phyloP scores from a whole-genome alignment of 176 grass and related monocot genomes.

The Bromus sterilis region DNA sequence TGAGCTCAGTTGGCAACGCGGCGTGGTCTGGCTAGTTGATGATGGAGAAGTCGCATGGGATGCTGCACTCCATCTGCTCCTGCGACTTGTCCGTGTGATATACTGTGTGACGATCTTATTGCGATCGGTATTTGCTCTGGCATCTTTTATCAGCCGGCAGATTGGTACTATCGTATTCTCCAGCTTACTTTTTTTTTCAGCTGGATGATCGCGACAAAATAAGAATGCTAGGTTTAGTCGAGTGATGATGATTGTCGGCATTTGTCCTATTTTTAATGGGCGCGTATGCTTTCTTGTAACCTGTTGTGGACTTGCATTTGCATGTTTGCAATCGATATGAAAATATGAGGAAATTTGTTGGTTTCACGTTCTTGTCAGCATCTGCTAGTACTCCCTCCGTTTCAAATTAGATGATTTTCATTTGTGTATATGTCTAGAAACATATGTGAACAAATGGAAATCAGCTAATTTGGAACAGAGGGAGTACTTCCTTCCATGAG shows the following conservation, averaged over 20 bases:
- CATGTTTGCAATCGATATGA: slow-evolving; percentile 30
- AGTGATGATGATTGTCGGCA: slow-evolving; percentile 30
- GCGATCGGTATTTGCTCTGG: slow-evolving; percentile 33
- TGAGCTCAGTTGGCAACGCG: slow-evolving; percentile 37
- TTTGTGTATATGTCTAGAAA: too few species aligned
- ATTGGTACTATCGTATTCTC: slow-evolving; percentile 14
- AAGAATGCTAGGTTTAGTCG: slow-evolving; percentile 35
- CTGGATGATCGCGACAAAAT: slow-evolving; percentile 31
- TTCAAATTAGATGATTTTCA: too few species aligned
- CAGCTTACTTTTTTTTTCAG: slow-evolving; percentile 54
- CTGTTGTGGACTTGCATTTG: slow-evolving; percentile 29
- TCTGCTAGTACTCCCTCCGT: too few species aligned
- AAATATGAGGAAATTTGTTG: neutral
- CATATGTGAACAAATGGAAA: too few species aligned
- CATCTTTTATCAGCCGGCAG: slow-evolving; percentile 52
- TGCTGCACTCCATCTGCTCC: neutral
- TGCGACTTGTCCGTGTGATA: neutral
- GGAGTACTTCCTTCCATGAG: too few species aligned
- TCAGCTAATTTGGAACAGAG: too few species aligned
- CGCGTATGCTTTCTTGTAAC: slow-evolving; percentile 32
- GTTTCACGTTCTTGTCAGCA: neutral
- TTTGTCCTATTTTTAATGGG: slow-evolving; percentile 54
- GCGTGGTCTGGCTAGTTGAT: slow-evolving; percentile 43
- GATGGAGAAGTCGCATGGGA: neutral
- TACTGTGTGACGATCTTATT: slow-evolving; percentile 1